Conservation (phyloP, 768 basidiomycete genomes). For the button mushroom (Agaricus bisporus) region DNA sequence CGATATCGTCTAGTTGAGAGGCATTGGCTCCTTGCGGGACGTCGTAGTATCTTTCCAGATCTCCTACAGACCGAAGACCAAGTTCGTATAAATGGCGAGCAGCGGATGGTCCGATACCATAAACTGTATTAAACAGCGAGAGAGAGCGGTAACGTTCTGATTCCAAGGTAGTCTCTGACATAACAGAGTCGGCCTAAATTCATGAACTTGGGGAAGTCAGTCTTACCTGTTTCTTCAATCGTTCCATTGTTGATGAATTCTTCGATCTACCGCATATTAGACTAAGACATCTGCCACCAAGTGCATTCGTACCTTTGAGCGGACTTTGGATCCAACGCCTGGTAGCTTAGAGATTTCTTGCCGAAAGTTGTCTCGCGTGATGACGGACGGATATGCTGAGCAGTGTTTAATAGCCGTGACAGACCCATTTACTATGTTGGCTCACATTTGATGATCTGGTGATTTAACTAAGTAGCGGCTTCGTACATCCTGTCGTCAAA, state of each 20-base stretch:
- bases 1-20: conserved; percentile 12
- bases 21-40: conserved; percentile 22
- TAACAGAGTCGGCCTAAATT: not conserved
- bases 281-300: not conserved
- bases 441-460: conserved; percentile 26
- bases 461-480: not conserved
- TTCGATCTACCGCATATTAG: conserved; percentile 37
- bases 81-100: conserved; percentile 60
- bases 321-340: conserved; percentile 44
- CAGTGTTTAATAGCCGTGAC: not conserved
- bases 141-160: conserved; percentile 54
- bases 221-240: conserved; percentile 43
- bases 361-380: conserved; percentile 30
- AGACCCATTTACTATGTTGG: not conserved
- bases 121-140: conserved; percentile 52
- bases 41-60: conserved; percentile 65
- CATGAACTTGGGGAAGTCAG: not conserved
- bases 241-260: conserved; percentile 52
- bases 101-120: conserved; percentile 70
- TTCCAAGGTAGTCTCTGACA: conserved; percentile 37
- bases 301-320: conserved; percentile 34
- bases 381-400: conserved; percentile 42
- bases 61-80: conserved; percentile 61
- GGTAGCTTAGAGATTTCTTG: conserved; percentile 38
- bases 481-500: not conserved